These are phyloP conservation scores for Termitomyces sp. DNA, from an alignment of 768 basidiomycete genomes.

Conservation along the genomic window DNA sequence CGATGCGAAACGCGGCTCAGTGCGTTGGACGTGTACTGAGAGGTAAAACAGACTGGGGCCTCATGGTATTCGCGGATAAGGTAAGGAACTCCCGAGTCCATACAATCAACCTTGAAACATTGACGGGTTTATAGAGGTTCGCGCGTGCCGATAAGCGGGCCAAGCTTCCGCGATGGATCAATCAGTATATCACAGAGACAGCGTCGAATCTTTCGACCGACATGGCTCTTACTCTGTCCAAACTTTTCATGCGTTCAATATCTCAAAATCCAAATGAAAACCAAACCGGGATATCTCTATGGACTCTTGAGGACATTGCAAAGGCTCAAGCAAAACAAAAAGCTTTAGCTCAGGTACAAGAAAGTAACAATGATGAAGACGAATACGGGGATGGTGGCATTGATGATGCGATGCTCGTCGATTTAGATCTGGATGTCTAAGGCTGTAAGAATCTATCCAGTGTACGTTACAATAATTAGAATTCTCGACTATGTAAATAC, in stretches of 20 bases:
- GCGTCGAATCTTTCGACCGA: conserved; percentile 97
- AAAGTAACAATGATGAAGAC: conserved; percentile 42
- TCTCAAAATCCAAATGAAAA: conserved; percentile 97
- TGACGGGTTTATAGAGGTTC: conserved; percentile 55
- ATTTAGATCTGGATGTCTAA: conserved; percentile 46
- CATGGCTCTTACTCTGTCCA: conserved; percentile 92
- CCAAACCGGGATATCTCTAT: conserved; percentile 89
- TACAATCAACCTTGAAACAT: not conserved
- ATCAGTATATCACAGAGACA: conserved; percentile 98
- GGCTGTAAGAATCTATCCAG: conserved; percentile 1
- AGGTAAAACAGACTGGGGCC: conserved; percentile 98
- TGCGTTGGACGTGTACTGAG: conserved; percentile 97
- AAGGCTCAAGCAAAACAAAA: conserved; percentile 80
- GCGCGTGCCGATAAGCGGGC: conserved; percentile 90
- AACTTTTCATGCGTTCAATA: conserved; percentile 97
- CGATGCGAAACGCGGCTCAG: conserved; percentile 98
- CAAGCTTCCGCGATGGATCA: conserved; percentile 98
- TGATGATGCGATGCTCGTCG: conserved; percentile 55
- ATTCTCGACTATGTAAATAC: not conserved
- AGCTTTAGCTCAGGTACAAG: conserved; percentile 47
- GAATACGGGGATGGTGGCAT: conserved; percentile 69
- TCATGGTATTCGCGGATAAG: conserved; percentile 99
- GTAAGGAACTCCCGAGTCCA: conserved; percentile 33
- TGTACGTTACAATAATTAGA: not conserved
- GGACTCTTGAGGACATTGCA: conserved; percentile 91